A percentile compares a stretch with the other conserved stretches of the same genome.
Conservation (phyloP, 192 early-diverging fungal genomes). For the Pilobolus umbonatus region DNA sequence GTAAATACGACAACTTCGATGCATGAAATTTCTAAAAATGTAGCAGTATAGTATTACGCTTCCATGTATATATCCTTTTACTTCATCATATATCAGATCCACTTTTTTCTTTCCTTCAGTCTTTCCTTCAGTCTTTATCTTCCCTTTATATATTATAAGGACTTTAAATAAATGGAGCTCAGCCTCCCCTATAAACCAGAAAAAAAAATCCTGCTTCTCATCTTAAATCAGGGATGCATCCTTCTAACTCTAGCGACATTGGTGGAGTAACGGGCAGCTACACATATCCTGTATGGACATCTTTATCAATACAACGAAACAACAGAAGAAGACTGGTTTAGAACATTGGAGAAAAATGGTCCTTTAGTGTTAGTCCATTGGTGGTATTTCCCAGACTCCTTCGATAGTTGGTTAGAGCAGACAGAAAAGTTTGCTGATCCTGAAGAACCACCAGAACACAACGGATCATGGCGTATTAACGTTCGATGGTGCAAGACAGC, state of each 20-base stretch:
- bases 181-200: no score
- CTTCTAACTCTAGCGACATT: neutral
- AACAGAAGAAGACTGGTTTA: constrained; percentile 53
- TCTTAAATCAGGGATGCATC: no score
- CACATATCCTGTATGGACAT: constrained; percentile 46
- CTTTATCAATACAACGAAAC: constrained; percentile 37
- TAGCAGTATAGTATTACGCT: no score
- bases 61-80: no score
- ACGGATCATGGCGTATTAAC: constrained; percentile 66
- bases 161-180: no score
- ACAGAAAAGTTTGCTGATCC: constrained; percentile 60
- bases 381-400: constrained; percentile 81
- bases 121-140: no score
- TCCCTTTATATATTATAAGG: no score
- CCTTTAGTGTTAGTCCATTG: constrained; percentile 66
- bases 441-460: constrained; percentile 55
- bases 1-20: no score
- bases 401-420: constrained; percentile 67
- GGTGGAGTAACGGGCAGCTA: constrained; percentile 3
- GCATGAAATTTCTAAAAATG: no score
- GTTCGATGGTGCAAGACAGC: constrained; percentile 76
- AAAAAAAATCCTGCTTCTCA: no score
- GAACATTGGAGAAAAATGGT: constrained; percentile 56
- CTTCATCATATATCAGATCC: no score
- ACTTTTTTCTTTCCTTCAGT: no score